These are phyloP conservation scores for Coniella vitis DNA, from an alignment of 2,329 filamentous ascomycete species.

Conservation along the genomic window DNA sequence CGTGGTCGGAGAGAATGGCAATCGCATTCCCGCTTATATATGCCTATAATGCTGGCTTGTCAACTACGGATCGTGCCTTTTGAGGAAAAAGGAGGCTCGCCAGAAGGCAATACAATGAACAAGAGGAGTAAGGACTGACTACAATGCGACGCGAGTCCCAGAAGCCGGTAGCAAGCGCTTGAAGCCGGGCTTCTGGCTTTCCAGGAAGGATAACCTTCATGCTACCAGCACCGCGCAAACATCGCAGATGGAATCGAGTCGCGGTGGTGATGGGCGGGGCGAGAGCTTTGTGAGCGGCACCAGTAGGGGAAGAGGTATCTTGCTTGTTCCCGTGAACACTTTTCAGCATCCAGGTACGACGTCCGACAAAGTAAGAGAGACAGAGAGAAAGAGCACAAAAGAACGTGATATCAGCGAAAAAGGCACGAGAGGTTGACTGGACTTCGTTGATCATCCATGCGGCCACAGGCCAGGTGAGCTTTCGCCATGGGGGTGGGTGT, in stretches of 20 bases:
- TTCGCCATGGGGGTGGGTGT: background rate
- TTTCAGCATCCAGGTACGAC: too few relatives aligned
- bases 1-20: slow-evolving; percentile 69
- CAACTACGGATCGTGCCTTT: background rate
- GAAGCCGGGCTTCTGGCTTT: slow-evolving; percentile 40
- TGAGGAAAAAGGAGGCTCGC: background rate
- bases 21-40: slow-evolving; percentile 89
- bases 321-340: too few relatives aligned
- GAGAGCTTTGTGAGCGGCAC: background rate
- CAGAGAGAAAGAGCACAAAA: too few relatives aligned
- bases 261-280: background rate
- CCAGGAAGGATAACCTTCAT: slow-evolving; percentile 44
- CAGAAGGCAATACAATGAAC: slow-evolving; percentile 14
- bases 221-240: slow-evolving; percentile 21
- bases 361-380: too few relatives aligned
- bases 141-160: slow-evolving; percentile 34
- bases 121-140: slow-evolving; percentile 18
- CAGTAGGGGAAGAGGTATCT: background rate
- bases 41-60: slow-evolving; percentile 41
- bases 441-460: background rate
- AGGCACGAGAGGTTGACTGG: background rate
- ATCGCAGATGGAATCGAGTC: slow-evolving; percentile 4
- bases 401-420: too few relatives aligned
- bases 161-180: slow-evolving; percentile 39
- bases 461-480: background rate